Percentiles rank a stretch among this genome's conserved stretches.
These are phyloP conservation scores for Mucor irregularis DNA, from an alignment of 371 early-diverging fungal species.

Conservation along the genomic window DNA sequence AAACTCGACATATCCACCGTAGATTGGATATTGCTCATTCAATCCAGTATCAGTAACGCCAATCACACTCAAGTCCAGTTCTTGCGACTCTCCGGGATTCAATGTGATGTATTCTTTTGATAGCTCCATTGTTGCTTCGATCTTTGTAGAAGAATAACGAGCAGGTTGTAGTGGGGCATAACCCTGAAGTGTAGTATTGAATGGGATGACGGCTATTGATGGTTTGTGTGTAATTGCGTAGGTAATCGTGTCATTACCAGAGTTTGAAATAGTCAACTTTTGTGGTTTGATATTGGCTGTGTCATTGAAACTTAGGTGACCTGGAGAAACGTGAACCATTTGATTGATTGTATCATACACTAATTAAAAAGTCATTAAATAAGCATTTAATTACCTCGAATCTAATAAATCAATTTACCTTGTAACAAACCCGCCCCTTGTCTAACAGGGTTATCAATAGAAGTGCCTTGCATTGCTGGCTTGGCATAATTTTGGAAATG, in stretches of 20 bases:
- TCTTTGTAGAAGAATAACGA: slow-evolving; percentile 7
- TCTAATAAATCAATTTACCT: too few relatives aligned
- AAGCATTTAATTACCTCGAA: not conserved
- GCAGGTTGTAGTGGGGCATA: slow-evolving; percentile 33
- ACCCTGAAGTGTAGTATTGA: slow-evolving; percentile 24
- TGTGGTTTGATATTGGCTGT: slow-evolving; percentile 39
- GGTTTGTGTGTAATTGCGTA: slow-evolving; percentile 42
- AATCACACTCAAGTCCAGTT: slow-evolving; percentile 9
- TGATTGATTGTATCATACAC: slow-evolving; percentile 60
- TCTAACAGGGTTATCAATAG: slow-evolving; percentile 39
- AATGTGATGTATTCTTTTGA: slow-evolving; percentile 33
- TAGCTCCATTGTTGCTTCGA: slow-evolving; percentile 35
- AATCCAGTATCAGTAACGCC: not conserved
- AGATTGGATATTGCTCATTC: slow-evolving; percentile 33
- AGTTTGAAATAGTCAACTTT: slow-evolving; percentile 49
- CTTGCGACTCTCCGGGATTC: slow-evolving; percentile 39
- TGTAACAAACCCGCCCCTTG: slow-evolving; percentile 84
- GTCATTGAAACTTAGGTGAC: slow-evolving; percentile 71
- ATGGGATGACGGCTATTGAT: slow-evolving; percentile 42
- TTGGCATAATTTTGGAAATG: slow-evolving; percentile 55
- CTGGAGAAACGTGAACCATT: slow-evolving; percentile 59
- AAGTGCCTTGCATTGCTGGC: slow-evolving; percentile 9
- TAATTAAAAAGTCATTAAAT: not conserved
- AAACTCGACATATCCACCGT: slow-evolving; percentile 42
- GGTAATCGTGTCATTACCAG: slow-evolving; percentile 41